These are phyloP conservation scores for Serpula lacrymans DNA, from an alignment of 768 basidiomycete species.

Conservation along the genomic window DNA sequence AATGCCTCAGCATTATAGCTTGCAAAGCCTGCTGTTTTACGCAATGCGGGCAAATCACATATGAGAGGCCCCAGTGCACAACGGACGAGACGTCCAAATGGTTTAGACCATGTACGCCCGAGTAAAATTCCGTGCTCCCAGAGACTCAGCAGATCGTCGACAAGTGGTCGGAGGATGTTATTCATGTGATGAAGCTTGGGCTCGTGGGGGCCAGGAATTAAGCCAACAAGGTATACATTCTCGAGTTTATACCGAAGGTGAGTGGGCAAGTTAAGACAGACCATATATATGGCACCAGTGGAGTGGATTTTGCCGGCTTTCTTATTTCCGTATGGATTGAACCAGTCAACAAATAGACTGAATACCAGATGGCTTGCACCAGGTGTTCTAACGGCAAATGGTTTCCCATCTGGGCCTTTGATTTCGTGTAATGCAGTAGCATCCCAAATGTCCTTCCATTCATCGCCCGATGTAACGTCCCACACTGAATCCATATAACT, in stretches of 20 bases:
- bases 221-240: conserved; percentile 32
- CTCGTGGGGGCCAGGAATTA: conserved; percentile 35
- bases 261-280: conserved; percentile 35
- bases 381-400: conserved; percentile 12
- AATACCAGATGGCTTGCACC: conserved; percentile 20
- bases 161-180: conserved; percentile 34
- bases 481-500: neutral
- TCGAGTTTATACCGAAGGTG: conserved; percentile 24
- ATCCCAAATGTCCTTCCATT: conserved; percentile 26
- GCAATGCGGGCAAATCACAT: conserved; percentile 34
- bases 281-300: conserved; percentile 27
- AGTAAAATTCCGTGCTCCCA: conserved; percentile 33
- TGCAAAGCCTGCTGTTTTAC: conserved; percentile 28
- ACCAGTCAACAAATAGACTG: conserved; percentile 34
- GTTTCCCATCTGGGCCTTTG: conserved; percentile 22
- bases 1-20: conserved; percentile 11
- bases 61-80: conserved; percentile 29
- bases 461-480: neutral
- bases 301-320: conserved; percentile 25
- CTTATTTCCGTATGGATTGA: conserved; percentile 33
- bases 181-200: conserved; percentile 30
- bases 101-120: conserved; percentile 16
- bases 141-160: conserved; percentile 32
- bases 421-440: conserved; percentile 19
- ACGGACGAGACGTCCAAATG: conserved; percentile 23